phyloP scores from a whole-genome alignment of 2,329 filamentous ascomycete species.

The Sarocladiaceae sp. region DNA sequence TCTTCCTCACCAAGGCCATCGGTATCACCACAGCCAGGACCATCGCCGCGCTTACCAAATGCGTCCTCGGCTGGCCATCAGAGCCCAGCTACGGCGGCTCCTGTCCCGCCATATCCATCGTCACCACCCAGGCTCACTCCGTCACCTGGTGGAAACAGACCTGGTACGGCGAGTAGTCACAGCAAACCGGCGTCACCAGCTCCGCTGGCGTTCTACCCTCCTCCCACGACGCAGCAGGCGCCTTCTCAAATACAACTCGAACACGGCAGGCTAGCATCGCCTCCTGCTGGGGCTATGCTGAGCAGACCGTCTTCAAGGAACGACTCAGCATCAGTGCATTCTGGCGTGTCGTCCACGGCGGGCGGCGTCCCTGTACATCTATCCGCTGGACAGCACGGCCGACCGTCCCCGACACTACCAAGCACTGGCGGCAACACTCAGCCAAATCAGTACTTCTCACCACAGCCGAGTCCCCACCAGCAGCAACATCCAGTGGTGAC shows the following conservation, averaged over 20 bases:
- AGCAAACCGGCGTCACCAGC: neutral
- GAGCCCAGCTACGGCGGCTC: neutral
- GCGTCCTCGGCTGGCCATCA: neutral
- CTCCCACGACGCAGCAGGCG: neutral
- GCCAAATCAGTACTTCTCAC: neutral
- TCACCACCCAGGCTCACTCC: neutral
- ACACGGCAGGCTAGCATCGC: neutral
- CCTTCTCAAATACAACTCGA: neutral
- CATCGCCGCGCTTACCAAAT: neutral
- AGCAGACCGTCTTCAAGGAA: constrained; percentile 3
- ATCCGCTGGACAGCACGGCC: neutral
- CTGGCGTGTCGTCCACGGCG: neutral
- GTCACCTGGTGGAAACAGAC: neutral
- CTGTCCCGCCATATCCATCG: neutral
- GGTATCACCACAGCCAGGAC: neutral
- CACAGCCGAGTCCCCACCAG: neutral
- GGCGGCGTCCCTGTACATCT: neutral
- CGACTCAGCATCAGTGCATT: constrained; percentile 1
- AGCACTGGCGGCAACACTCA: neutral
- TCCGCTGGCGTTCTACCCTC: constrained; percentile 3
- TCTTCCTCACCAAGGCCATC: neutral
- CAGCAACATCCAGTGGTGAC: constrained; percentile 1
- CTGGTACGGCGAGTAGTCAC: neutral
- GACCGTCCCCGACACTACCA: neutral
- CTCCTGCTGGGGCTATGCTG: neutral